Evolutionary conservation across 441 rosid species (phyloP).

Genomic region (Capsella rubella): DNA sequence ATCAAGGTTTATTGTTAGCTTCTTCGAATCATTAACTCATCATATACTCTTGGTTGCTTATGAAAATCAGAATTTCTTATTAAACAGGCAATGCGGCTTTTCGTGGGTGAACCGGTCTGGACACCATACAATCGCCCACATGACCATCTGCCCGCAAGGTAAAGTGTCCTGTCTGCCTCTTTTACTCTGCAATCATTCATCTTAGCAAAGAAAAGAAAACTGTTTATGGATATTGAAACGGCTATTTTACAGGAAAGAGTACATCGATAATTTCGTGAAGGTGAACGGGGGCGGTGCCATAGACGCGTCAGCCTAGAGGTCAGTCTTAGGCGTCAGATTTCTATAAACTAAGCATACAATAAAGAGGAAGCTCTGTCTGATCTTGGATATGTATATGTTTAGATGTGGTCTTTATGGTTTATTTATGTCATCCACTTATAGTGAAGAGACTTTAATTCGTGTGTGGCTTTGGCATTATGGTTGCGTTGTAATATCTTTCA

Average conservation of each 20-base stretch:
- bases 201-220: background rate
- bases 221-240: background rate
- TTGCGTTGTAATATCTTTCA: constrained; percentile 10
- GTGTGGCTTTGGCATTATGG: constrained; percentile 22
- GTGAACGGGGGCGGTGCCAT: constrained; percentile 42
- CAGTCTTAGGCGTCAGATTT: constrained; percentile 2
- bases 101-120: constrained; percentile 95
- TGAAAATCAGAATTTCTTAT: fast-evolving
- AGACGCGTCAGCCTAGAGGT: constrained; percentile 50
- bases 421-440: background rate
- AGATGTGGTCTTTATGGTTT: constrained; percentile 4
- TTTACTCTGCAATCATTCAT: constrained; percentile 1
- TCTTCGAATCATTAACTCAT: background rate
- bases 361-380: constrained; percentile 8
- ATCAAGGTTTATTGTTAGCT: constrained; percentile 62
- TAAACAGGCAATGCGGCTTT: constrained; percentile 63
- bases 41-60: background rate
- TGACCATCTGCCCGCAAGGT: constrained; percentile 92
- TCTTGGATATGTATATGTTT: background rate
- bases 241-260: constrained; percentile 67
- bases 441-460: background rate
- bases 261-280: constrained; percentile 58
- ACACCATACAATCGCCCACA: constrained; percentile 95
- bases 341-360: constrained; percentile 14
- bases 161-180: constrained; percentile 7